Evolutionary conservation across 225 moss, liverwort and hornwort genomes (phyloP).

Genomic region (Anthoceros angustus): DNA sequence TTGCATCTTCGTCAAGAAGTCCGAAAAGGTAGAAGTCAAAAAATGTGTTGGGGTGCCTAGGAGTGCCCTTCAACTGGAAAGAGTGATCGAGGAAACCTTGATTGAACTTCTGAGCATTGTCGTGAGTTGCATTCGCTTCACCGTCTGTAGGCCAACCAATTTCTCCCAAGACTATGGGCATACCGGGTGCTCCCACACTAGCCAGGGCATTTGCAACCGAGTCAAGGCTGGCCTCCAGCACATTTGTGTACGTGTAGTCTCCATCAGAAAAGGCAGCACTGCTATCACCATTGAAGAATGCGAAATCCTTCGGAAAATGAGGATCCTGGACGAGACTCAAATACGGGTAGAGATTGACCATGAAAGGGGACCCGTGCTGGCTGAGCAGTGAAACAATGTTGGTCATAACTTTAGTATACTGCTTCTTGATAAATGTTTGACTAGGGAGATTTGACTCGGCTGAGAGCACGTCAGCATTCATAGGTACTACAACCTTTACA

Average conservation of each 20-base stretch:
- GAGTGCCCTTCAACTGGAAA: constrained; percentile 36
- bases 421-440: constrained; percentile 33
- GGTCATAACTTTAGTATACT: constrained; percentile 40
- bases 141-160: constrained; percentile 99
- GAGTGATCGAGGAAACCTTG: constrained; percentile 48
- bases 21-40: constrained; percentile 51
- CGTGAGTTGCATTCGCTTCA: constrained; percentile 23
- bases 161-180: constrained; percentile 68
- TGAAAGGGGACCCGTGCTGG: constrained; percentile 52
- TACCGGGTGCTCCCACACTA: constrained; percentile 33
- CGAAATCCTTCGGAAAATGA: constrained; percentile 51
- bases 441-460: constrained; percentile 25
- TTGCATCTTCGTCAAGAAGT: constrained; percentile 66
- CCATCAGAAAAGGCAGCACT: constrained; percentile 18
- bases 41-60: constrained; percentile 35
- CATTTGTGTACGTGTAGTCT: constrained; percentile 33
- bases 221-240: constrained; percentile 82
- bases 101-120: constrained; percentile 47
- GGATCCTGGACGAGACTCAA: constrained; percentile 43
- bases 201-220: constrained; percentile 50
- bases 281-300: constrained; percentile 35
- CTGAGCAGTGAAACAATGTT: constrained; percentile 29
- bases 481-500: constrained; percentile 60
- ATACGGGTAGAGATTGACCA: constrained; percentile 73
- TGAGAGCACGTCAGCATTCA: constrained; percentile 67